Evolutionary conservation across 177 flowering plant species (phyloP).

Genomic region (Vitis hybrid): DNA sequence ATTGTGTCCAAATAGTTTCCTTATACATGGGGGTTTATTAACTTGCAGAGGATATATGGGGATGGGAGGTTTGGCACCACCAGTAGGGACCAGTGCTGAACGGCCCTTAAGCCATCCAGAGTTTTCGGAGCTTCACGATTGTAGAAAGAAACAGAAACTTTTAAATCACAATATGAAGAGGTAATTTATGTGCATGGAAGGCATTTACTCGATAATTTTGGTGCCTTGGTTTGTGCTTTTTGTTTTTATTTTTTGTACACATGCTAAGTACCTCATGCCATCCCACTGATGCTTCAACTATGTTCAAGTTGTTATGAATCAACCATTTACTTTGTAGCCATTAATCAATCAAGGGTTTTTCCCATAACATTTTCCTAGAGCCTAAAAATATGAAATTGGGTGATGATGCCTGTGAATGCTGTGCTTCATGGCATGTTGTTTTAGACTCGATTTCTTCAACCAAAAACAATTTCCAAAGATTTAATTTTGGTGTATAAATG

Average conservation of each 20-base stretch:
- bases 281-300: too few species aligned
- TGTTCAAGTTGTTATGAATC: too few species aligned
- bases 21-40: background rate
- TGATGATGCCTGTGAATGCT: too few species aligned
- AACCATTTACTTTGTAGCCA: too few species aligned
- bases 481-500: too few species aligned
- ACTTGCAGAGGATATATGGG: conserved; percentile 46
- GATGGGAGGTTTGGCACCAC: conserved; percentile 40
- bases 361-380: too few species aligned
- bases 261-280: background rate
- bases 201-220: background rate
- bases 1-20: background rate
- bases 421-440: too few species aligned
- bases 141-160: conserved; percentile 27
- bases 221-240: too few species aligned
- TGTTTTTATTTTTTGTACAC: background rate
- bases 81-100: conserved; percentile 19
- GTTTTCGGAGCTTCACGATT: conserved; percentile 33
- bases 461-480: too few species aligned
- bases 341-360: too few species aligned
- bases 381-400: too few species aligned
- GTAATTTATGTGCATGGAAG: conserved; percentile 25
- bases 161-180: conserved; percentile 33
- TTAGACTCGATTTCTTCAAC: too few species aligned
- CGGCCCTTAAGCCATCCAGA: conserved; percentile 27